These are phyloP conservation scores for Nicotiana noctiflora DNA, from an alignment of 257 asterid species.

Conservation along the genomic window DNA sequence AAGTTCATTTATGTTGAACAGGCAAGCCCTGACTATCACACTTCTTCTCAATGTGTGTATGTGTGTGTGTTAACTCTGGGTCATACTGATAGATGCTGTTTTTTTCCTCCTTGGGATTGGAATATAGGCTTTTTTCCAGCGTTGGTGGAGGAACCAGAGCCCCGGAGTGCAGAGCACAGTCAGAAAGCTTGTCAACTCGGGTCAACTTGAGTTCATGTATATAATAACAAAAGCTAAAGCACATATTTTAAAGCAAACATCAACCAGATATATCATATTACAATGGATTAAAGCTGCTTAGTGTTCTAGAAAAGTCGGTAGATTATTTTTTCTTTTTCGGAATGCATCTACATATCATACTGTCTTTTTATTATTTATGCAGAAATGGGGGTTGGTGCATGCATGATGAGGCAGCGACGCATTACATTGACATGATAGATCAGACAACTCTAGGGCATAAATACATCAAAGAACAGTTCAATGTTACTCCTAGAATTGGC, in stretches of 20 bases:
- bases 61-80: not conserved
- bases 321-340: not conserved
- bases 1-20: constrained; percentile 79
- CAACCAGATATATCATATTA: not conserved
- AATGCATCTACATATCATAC: not conserved
- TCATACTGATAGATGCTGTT: not conserved
- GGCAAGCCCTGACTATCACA: constrained; percentile 27
- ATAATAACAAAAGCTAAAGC: not conserved
- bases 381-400: constrained; percentile 98
- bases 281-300: not conserved
- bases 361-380: constrained; percentile 9
- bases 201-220: constrained; percentile 96
- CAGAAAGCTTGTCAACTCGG: constrained; percentile 52
- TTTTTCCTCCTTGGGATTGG: not conserved
- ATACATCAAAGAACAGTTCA: constrained; percentile 65
- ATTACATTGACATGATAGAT: constrained; percentile 96
- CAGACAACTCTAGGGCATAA: constrained; percentile 92
- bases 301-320: not conserved
- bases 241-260: not conserved
- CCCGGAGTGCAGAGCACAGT: constrained; percentile 55
- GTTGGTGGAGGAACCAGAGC: constrained; percentile 93
- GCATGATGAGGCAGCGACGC: constrained; percentile 97
- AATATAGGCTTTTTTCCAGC: constrained; percentile 89
- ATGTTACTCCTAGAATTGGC: constrained; percentile 87
- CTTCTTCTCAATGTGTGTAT: not conserved